Evolutionary conservation across 306 rosid genomes (phyloP).

Genomic region (Styphnolobium japonicum): DNA sequence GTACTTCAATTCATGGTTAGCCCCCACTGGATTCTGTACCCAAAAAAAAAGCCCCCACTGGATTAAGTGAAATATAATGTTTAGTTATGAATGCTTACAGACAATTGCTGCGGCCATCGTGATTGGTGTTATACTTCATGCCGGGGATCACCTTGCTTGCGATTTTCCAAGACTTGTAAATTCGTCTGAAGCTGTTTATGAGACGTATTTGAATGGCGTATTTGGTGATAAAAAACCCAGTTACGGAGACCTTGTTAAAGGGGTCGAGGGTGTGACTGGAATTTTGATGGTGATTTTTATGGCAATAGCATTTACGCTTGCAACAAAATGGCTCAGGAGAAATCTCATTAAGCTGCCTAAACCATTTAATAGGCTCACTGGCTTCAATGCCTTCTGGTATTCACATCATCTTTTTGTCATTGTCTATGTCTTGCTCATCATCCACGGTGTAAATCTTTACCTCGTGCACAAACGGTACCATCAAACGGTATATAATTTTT

Average conservation of each 20-base stretch:
- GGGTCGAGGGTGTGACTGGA: constrained; percentile 86
- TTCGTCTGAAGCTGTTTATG: constrained; percentile 34
- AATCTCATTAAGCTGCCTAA: constrained; percentile 83
- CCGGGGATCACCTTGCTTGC: constrained; percentile 89
- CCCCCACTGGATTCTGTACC: not conserved
- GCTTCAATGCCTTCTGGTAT: constrained; percentile 98
- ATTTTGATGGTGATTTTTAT: constrained; percentile 75
- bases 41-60: no score
- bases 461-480: constrained; percentile 69
- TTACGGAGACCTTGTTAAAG: constrained; percentile 55
- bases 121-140: constrained; percentile 84
- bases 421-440: constrained; percentile 75
- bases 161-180: constrained; percentile 75
- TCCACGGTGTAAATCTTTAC: constrained; percentile 76
- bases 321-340: constrained; percentile 88
- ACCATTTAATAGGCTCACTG: constrained; percentile 89
- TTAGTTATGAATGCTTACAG: constrained; percentile 36
- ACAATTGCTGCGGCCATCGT: constrained; percentile 87
- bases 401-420: constrained; percentile 96
- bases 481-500: constrained; percentile 63
- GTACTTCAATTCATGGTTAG: not conserved
- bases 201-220: constrained; percentile 32
- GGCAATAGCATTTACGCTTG: constrained; percentile 87
- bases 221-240: constrained; percentile 68
- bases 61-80: not conserved